Percentiles rank a stretch among this genome's conserved stretches.
Evolutionary conservation across 2,329 filamentous ascomycete species (phyloP).

Genomic region (Fusarium tuaranense): DNA sequence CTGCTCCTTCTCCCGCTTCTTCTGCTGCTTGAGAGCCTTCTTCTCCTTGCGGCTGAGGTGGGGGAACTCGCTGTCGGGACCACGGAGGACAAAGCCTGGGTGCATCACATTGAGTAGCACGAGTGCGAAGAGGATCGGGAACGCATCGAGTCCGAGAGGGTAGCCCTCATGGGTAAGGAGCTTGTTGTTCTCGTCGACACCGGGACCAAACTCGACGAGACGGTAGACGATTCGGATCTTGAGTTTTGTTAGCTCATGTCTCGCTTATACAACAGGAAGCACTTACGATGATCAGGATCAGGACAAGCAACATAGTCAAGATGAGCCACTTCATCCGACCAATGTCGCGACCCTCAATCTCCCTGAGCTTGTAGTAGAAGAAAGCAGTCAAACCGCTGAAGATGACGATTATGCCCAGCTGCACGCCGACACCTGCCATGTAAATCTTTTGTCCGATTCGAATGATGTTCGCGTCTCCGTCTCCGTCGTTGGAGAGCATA

Average conservation of each 20-base stretch:
- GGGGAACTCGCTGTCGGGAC: constrained; percentile 60
- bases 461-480: constrained; percentile 34
- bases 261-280: background rate
- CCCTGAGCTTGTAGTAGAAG: constrained; percentile 49
- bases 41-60: constrained; percentile 55
- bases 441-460: constrained; percentile 54
- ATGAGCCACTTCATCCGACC: constrained; percentile 49
- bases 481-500: constrained; percentile 48
- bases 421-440: constrained; percentile 52
- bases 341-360: constrained; percentile 39
- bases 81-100: constrained; percentile 60
- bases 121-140: constrained; percentile 65
- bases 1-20: constrained; percentile 46
- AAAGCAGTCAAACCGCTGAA: constrained; percentile 51
- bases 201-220: constrained; percentile 65
- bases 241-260: constrained; percentile 9
- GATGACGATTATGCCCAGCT: constrained; percentile 53
- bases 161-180: constrained; percentile 65
- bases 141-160: constrained; percentile 62
- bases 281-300: constrained; percentile 53
- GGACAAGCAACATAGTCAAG: constrained; percentile 48
- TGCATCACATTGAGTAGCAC: constrained; percentile 58
- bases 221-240: constrained; percentile 71
- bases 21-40: constrained; percentile 55
- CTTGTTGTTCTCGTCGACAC: constrained; percentile 55